phyloP scores from a whole-genome alignment of 345 rosid genomes.

The Balakata baccata region DNA sequence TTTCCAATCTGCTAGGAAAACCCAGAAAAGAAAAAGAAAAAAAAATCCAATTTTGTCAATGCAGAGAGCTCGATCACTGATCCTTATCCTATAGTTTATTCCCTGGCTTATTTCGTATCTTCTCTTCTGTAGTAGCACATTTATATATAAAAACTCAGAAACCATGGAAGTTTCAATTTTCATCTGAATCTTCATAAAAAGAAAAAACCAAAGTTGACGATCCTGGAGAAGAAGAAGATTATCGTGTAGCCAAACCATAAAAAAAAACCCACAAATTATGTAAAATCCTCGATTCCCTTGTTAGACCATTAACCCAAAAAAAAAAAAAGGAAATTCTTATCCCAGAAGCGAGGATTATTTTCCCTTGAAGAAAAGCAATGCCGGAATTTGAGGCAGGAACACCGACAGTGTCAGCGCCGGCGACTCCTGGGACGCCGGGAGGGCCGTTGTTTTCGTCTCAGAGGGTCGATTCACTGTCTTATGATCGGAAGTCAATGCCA shows the following conservation, averaged over 20 bases:
- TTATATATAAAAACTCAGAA: slow-evolving; percentile 54
- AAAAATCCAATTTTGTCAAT: not conserved
- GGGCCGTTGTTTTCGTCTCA: slow-evolving; percentile 68
- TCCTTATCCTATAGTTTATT: slow-evolving; percentile 6
- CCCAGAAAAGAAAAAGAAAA: slow-evolving; percentile 12
- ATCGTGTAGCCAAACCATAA: slow-evolving; percentile 46
- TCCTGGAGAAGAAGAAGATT: slow-evolving; percentile 49
- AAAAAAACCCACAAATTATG: slow-evolving; percentile 63
- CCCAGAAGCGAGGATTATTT: no score
- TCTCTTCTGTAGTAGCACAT: slow-evolving; percentile 43
- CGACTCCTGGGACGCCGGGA: slow-evolving; percentile 92
- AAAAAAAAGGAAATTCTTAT: slow-evolving; percentile 1
- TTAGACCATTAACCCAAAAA: not conserved
- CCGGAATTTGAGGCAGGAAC: slow-evolving; percentile 42
- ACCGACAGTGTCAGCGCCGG: slow-evolving; percentile 69
- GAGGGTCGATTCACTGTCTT: slow-evolving; percentile 87
- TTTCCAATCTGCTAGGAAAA: not conserved
- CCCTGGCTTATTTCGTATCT: slow-evolving; percentile 34
- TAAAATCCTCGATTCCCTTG: slow-evolving; percentile 27
- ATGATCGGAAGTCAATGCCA: slow-evolving; percentile 79
- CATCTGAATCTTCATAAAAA: not conserved
- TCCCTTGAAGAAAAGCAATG: slow-evolving; percentile 17
- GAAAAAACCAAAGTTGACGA: slow-evolving; percentile 19
- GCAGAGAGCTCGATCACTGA: slow-evolving; percentile 8
- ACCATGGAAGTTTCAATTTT: slow-evolving; percentile 42